phyloP scores from a whole-genome alignment of 176 grass and related monocot genomes.

The Eleusine coracana region DNA sequence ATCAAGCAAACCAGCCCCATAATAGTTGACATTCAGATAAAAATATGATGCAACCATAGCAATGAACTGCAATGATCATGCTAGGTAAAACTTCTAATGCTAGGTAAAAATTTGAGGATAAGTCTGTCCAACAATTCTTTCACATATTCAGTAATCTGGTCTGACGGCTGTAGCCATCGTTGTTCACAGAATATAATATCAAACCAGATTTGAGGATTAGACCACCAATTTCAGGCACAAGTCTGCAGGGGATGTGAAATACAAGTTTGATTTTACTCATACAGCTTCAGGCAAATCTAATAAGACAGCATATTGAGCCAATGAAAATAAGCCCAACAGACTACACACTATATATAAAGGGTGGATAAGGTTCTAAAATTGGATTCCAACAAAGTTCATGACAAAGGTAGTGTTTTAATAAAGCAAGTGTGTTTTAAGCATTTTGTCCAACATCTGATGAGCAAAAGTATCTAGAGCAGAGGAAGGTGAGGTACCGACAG shows the following conservation, averaged over 20 bases:
- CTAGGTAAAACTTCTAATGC: background rate
- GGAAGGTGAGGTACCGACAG: too few relatives aligned
- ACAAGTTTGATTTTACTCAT: background rate
- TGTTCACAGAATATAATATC: constrained; percentile 3
- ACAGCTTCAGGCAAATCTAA: background rate
- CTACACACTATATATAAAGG: background rate
- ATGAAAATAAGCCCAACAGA: background rate
- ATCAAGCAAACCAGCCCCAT: background rate
- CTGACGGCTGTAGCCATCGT: background rate
- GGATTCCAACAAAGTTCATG: constrained; percentile 11
- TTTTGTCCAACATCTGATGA: too few relatives aligned
- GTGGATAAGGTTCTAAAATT: constrained; percentile 1
- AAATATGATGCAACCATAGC: constrained; percentile 16
- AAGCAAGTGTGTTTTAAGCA: too few relatives aligned
- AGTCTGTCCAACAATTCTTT: background rate
- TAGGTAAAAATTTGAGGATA: background rate
- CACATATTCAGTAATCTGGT: background rate
- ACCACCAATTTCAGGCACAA: background rate
- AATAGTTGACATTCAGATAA: background rate
- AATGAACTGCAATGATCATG: background rate
- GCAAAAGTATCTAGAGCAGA: too few relatives aligned
- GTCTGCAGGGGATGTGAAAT: background rate
- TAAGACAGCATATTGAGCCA: background rate
- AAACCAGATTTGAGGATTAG: background rate
- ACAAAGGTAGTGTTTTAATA: too few relatives aligned